phyloP scores from a whole-genome alignment of 2,329 filamentous ascomycete species.

The Aspergillus sojae region DNA sequence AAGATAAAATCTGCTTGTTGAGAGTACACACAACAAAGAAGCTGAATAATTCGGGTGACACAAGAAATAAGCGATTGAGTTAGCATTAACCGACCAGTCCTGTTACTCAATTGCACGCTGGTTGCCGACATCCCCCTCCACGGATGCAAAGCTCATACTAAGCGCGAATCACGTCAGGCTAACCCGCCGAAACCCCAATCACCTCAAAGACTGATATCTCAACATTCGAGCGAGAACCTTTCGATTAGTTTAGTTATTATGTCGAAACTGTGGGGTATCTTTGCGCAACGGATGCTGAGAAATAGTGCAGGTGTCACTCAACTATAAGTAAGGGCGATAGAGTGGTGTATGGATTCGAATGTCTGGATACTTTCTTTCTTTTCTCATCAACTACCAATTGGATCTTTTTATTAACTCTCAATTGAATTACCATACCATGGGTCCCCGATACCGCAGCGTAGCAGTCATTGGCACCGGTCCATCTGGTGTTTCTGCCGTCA shows the following conservation, averaged over 20 bases:
- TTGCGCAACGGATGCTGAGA: neutral
- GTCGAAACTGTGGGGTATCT: neutral
- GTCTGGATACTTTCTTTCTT: neutral
- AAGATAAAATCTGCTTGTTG: neutral
- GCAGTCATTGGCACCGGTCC: conserved; percentile 30
- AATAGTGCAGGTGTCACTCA: neutral
- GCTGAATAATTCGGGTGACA: neutral
- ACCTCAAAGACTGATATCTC: neutral
- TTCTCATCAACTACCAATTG: neutral
- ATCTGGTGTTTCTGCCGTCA: conserved; percentile 31
- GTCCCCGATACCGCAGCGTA: conserved; percentile 2
- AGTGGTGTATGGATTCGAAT: neutral
- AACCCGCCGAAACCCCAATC: neutral
- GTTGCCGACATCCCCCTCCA: neutral
- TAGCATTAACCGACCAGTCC: neutral
- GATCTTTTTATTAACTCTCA: neutral
- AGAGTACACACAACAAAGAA: neutral
- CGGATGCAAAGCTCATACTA: neutral
- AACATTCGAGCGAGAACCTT: neutral
- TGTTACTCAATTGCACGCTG: neutral
- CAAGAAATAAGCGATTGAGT: neutral
- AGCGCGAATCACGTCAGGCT: neutral
- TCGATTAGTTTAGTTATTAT: neutral
- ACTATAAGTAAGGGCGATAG: neutral
- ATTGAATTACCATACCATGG: neutral